Percentiles rank a stretch among this genome's conserved stretches.
These are phyloP conservation scores for Penicillium sp. DNA, from an alignment of 2,329 filamentous ascomycete genomes.

Conservation along the genomic window DNA sequence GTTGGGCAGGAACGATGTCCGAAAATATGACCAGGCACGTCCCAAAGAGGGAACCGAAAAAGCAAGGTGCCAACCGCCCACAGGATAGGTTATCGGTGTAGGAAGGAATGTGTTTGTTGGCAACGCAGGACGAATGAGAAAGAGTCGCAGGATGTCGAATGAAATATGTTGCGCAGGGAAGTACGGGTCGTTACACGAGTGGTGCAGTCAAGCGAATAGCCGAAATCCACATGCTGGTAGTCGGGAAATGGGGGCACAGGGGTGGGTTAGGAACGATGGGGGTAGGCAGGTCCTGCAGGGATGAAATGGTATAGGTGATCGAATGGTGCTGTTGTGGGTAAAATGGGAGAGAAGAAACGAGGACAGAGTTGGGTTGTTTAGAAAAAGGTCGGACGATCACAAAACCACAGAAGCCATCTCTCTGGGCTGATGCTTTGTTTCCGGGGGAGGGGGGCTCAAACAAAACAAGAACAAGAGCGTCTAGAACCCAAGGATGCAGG, in stretches of 20 bases:
- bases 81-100: slow-evolving; percentile 29
- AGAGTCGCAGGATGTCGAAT: slow-evolving; percentile 24
- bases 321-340: slow-evolving; percentile 3
- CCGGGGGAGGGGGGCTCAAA: slow-evolving; percentile 13
- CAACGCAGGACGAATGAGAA: slow-evolving; percentile 28
- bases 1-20: slow-evolving; percentile 34
- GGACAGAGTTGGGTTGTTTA: slow-evolving; percentile 11
- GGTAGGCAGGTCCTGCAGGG: slow-evolving; percentile 19
- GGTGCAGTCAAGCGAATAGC: slow-evolving; percentile 40
- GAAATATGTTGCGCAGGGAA: slow-evolving; percentile 37
- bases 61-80: slow-evolving; percentile 27
- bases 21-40: slow-evolving; percentile 11
- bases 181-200: slow-evolving; percentile 42
- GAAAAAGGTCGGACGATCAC: slow-evolving; percentile 19
- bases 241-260: slow-evolving; percentile 11
- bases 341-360: slow-evolving; percentile 6
- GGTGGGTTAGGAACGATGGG: slow-evolving; percentile 7
- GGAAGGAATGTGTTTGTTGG: slow-evolving; percentile 27
- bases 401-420: slow-evolving; percentile 16
- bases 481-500: slow-evolving; percentile 30
- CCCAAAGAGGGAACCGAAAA: slow-evolving; percentile 28
- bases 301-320: neutral
- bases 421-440: slow-evolving; percentile 31
- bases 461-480: slow-evolving; percentile 30
- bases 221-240: slow-evolving; percentile 44